Evolutionary conservation across 2,329 filamentous ascomycete genomes (phyloP), one percentile per base, ranked within the genome.

Genomic region (Fusarium metavorans): DNA sequence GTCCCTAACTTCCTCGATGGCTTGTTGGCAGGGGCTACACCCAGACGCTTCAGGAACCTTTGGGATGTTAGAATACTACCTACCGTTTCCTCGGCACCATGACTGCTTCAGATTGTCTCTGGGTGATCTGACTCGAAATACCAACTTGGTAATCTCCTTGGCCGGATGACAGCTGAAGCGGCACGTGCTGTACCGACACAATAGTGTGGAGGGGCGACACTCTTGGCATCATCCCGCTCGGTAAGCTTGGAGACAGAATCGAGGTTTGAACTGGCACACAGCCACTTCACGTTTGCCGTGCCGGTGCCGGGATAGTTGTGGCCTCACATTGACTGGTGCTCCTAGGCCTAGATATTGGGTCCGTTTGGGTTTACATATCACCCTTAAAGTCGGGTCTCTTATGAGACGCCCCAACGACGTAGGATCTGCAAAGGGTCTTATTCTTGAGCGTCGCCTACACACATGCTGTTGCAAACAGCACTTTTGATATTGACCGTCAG

Each of bases 401-500:
- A 52, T 30, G 27, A 52, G 11, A 52, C 27, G 18, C 20, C 48
- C 48, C 48, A 52, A 52, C 16, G 9, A 34, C 54, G 20, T 23
- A 20, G 27, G 8, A 18, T 11, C 52, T 39, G 23, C 10, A n/a
- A 11, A 20, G 35, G 9, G 37, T 30, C 23, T 41, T 59, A 16
- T 25, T 59, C 34, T 41, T 59, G 20, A 18, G 35, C 18, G 18
- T 39, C 23, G 43, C 23, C 23, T 48, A 23, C 16, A 48, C 43
- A 9, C 37, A 39, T n/a, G 9, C 37, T 11, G 20, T 27, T 18
- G 34, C 23, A 27, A 58, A 23, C 56, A 59, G 54, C 56, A 41
- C 58, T 45, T 52, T 65, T 66, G 60, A 74, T 69, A 72, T 67
- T 70, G 39, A 50, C 39, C 14, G 35, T 67, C 18, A 30, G 11